These are phyloP conservation scores for Yarrowia divulgata DNA, from an alignment of 805 yeast genomes.

Conservation along the genomic window DNA sequence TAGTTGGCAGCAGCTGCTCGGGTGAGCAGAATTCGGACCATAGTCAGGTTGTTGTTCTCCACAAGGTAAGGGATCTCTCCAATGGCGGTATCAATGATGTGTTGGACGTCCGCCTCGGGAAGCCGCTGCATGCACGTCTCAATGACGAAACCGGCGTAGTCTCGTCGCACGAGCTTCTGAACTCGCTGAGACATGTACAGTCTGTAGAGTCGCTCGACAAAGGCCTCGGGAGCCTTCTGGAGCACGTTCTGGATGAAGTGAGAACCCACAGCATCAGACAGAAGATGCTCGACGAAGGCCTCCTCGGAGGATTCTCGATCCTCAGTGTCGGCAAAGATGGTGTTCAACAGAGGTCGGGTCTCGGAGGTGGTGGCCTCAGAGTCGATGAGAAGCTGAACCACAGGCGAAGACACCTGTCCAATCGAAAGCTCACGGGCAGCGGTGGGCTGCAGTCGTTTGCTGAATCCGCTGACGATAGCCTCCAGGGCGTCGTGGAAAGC, in stretches of 20 bases:
- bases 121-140: slow-evolving; percentile 72
- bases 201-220: slow-evolving; percentile 71
- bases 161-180: slow-evolving; percentile 75
- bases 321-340: slow-evolving; percentile 61
- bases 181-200: slow-evolving; percentile 78
- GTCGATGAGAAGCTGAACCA: slow-evolving; percentile 75
- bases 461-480: slow-evolving; percentile 49
- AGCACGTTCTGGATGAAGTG: slow-evolving; percentile 84
- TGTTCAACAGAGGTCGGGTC: slow-evolving; percentile 63
- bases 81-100: slow-evolving; percentile 44
- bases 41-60: slow-evolving; percentile 46
- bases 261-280: slow-evolving; percentile 91
- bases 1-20: slow-evolving; percentile 40
- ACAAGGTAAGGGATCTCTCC: slow-evolving; percentile 42
- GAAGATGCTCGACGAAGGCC: slow-evolving; percentile 80
- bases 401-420: slow-evolving; percentile 86
- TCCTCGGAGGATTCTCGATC: slow-evolving; percentile 54
- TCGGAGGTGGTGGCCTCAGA: slow-evolving; percentile 78
- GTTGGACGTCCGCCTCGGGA: slow-evolving; percentile 66
- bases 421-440: slow-evolving; percentile 76
- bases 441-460: slow-evolving; percentile 51
- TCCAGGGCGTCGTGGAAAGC: slow-evolving; percentile 67
- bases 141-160: slow-evolving; percentile 82
- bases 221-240: slow-evolving; percentile 68
- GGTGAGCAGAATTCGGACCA: slow-evolving; percentile 43